A percentile compares a stretch with the other conserved stretches of the same genome.
phyloP scores from a whole-genome alignment of 768 basidiomycete species.

The Dioszegia aurantiaca region DNA sequence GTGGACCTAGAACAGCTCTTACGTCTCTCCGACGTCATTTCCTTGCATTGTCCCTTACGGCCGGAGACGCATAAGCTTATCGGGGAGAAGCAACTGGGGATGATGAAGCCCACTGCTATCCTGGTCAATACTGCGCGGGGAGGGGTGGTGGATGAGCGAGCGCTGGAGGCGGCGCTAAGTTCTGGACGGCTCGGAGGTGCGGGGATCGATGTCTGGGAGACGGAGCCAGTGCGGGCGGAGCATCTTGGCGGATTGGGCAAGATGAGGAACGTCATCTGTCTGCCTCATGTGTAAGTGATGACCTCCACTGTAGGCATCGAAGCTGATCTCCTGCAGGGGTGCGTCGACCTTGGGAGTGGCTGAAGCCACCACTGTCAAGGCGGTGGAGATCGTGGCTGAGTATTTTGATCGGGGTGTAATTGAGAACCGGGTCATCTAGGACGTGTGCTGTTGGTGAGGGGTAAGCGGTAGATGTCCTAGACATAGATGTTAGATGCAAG shows the following conservation, averaged over 20 bases:
- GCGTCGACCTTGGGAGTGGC: conserved; percentile 42
- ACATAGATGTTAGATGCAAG: too few species aligned
- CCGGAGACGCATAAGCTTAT: conserved; percentile 44
- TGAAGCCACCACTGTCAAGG: conserved; percentile 31
- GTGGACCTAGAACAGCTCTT: conserved; percentile 46
- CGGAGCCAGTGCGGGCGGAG: conserved; percentile 40
- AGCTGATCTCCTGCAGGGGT: conserved; percentile 23
- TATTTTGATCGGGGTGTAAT: conserved; percentile 37
- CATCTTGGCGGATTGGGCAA: conserved; percentile 36
- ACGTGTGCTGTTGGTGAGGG: background rate
- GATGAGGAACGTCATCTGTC: conserved; percentile 36
- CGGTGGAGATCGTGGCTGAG: conserved; percentile 40
- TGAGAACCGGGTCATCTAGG: conserved; percentile 36
- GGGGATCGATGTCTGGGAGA: conserved; percentile 45
- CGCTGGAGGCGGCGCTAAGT: conserved; percentile 30
- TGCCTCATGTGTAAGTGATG: conserved; percentile 48
- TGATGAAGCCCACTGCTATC: conserved; percentile 43
- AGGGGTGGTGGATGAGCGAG: conserved; percentile 46
- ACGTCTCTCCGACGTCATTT: conserved; percentile 44
- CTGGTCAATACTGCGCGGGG: conserved; percentile 53
- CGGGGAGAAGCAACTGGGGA: conserved; percentile 30
- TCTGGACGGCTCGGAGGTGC: conserved; percentile 36
- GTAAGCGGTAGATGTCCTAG: background rate
- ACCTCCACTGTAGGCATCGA: too few species aligned
- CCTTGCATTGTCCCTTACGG: conserved; percentile 51